Base-by-base conservation (phyloP, 1,284 basidiomycete species). In the Crepidotus sp. region DNA sequence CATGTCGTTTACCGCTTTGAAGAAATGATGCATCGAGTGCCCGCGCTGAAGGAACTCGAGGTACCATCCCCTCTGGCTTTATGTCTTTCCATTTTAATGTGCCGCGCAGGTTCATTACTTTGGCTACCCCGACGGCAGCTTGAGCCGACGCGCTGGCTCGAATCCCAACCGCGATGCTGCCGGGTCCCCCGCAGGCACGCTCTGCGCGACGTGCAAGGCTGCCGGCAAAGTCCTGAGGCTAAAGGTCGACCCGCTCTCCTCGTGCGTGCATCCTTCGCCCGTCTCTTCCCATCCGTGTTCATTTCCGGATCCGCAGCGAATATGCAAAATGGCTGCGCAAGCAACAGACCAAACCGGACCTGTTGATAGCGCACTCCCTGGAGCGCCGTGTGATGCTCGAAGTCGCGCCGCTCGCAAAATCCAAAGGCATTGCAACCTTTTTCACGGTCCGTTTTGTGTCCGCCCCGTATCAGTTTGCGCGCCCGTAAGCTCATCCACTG, bases 241-340 rank as follows among this genome's bases (percentile, higher is more conserved):
- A 25, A 36, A 36, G 15, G 33, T 36, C 29, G 19, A 36, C 21
- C 34, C 34, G 6, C 26, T 36, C 19, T 42, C 34, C 5, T 35
- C 19, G 33, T 35, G 18, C 25, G 33, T 42, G 2, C 17, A 33
- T 14, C 9, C 9, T 0, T n/a, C 5, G 3, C 13, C 6, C 15
- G 9, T 17, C 24, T n/a, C 26, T 21, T 3, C 14, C 9, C 15
- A 9, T 3, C 13, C n/a, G 18, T 9, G 1, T 35, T 4, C 7
- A 26, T 21, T 6, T 24, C 18, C 15, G 2, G 3, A 25, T 21
- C 9, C 10, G 18, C 36, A 37, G 42, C 5, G 36, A 44, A 34
- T 44, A 37, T 22, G 13, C 42, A 2, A 43, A 43, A n/a, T 43
- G 42, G 36, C 36, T 44, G 30, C 36, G 30, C 29, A 38, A 38